Percentiles rank a stretch among this genome's conserved stretches.
Evolutionary conservation across 1,284 basidiomycete genomes (phyloP).

Genomic region (Apiotrichum gracile): DNA sequence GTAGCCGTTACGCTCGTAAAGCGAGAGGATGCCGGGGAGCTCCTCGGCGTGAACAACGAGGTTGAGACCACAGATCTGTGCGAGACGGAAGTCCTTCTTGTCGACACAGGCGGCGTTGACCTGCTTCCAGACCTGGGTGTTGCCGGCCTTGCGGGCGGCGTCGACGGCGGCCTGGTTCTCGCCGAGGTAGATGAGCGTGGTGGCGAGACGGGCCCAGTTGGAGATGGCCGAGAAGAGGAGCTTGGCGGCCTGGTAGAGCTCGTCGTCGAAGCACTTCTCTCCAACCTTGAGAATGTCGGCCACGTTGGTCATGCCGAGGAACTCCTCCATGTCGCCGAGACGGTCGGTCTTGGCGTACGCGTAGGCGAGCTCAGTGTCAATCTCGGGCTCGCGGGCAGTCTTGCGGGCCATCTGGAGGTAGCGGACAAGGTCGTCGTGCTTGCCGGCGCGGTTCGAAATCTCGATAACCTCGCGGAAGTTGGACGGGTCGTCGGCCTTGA

Average conservation of each 20-base stretch:
- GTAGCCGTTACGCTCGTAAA: slow-evolving; percentile 86
- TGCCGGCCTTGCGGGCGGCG: slow-evolving; percentile 96
- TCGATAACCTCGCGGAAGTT: slow-evolving; percentile 97
- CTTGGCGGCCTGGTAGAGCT: slow-evolving; percentile 95
- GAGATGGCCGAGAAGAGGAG: slow-evolving; percentile 93
- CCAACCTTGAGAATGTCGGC: slow-evolving; percentile 93
- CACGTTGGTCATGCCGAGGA: slow-evolving; percentile 97
- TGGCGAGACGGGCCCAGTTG: slow-evolving; percentile 96
- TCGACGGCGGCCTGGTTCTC: slow-evolving; percentile 98
- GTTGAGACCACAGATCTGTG: slow-evolving; percentile 97
- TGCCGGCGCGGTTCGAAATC: slow-evolving; percentile 90
- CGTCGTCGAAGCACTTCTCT: slow-evolving; percentile 99
- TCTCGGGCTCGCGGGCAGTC: slow-evolving; percentile 90
- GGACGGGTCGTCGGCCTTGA: slow-evolving; percentile 93
- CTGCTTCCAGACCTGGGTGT: slow-evolving; percentile 99
- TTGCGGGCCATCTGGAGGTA: slow-evolving; percentile 99
- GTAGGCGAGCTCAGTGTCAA: slow-evolving; percentile 95
- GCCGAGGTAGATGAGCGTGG: slow-evolving; percentile 95
- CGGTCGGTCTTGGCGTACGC: slow-evolving; percentile 96
- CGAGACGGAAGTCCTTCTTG: slow-evolving; percentile 92
- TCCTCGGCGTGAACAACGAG: slow-evolving; percentile 78
- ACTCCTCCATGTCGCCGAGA: slow-evolving; percentile 99
- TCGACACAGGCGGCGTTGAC: slow-evolving; percentile 98
- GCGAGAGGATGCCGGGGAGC: slow-evolving; percentile 69
- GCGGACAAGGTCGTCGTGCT: slow-evolving; percentile 95